Evolutionary conservation across 257 asterid species (phyloP).

Genomic region (Solanum chaucha): DNA sequence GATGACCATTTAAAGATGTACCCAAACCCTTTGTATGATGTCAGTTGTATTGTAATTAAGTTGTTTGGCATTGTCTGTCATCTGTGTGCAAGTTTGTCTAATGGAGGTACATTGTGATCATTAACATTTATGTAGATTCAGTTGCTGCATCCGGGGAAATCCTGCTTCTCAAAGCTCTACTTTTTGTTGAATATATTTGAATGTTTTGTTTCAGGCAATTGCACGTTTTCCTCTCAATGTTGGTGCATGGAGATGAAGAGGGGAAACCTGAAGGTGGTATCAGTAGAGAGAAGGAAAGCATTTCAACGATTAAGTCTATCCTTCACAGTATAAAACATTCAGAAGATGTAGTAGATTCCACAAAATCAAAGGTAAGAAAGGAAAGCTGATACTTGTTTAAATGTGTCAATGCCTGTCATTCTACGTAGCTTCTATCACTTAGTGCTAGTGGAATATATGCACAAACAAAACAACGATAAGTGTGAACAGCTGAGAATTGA

Average conservation of each 20-base stretch:
- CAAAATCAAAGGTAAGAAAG: slow-evolving; percentile 69
- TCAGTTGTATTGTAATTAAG: neutral
- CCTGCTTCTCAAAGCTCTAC: neutral
- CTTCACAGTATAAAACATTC: slow-evolving; percentile 65
- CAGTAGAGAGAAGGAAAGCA: slow-evolving; percentile 64
- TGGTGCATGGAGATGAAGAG: slow-evolving; percentile 71
- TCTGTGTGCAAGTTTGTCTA: neutral
- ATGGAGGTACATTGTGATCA: neutral
- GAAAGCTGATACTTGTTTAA: neutral
- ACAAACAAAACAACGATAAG: neutral
- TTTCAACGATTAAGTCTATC: slow-evolving; percentile 43
- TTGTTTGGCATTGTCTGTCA: neutral
- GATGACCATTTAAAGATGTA: neutral
- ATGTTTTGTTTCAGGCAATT: slow-evolving; percentile 58
- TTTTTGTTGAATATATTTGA: neutral
- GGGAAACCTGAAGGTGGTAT: slow-evolving; percentile 46
- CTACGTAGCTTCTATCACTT: neutral
- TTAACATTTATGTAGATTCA: neutral
- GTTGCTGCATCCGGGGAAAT: neutral
- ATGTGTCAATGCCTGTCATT: slow-evolving; percentile 3
- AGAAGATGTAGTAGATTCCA: slow-evolving; percentile 57
- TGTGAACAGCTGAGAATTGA: slow-evolving; percentile 8
- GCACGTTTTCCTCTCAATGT: slow-evolving; percentile 76
- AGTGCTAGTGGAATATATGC: neutral
- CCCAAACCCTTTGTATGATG: neutral